phyloP scores from a whole-genome alignment of 352 stramenopile species.

The Globisporangium paddicum region DNA sequence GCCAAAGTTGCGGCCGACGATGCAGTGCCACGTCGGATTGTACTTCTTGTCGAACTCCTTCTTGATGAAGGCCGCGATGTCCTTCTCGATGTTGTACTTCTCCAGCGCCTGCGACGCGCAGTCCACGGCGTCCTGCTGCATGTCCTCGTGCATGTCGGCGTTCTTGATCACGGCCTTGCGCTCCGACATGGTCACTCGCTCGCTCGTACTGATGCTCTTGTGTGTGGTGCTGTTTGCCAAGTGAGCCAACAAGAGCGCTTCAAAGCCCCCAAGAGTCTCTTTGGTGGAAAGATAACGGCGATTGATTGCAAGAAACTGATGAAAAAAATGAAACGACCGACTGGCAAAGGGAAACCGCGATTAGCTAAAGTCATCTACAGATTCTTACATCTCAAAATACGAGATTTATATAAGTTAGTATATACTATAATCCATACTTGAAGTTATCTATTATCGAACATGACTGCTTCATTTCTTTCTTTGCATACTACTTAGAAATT shows the following conservation, averaged over 20 bases:
- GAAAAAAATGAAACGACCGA: neutral
- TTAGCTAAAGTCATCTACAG: neutral
- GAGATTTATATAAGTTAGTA: neutral
- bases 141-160: slow-evolving; percentile 99
- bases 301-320: neutral
- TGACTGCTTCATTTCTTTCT: too few species aligned
- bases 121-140: slow-evolving; percentile 99
- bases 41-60: slow-evolving; percentile 94
- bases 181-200: slow-evolving; percentile 77
- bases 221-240: neutral
- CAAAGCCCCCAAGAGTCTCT: neutral
- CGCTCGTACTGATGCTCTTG: neutral
- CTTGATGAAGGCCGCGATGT: slow-evolving; percentile 93
- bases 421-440: too few species aligned
- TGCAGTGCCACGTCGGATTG: slow-evolving; percentile 93
- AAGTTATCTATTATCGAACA: too few species aligned
- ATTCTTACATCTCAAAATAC: neutral
- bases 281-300: neutral
- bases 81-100: slow-evolving; percentile 99
- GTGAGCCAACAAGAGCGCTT: neutral
- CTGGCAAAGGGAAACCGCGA: neutral
- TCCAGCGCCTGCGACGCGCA: slow-evolving; percentile 97
- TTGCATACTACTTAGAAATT: too few species aligned
- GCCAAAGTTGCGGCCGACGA: slow-evolving; percentile 93
- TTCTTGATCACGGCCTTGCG: slow-evolving; percentile 99